phyloP scores from a whole-genome alignment of 2,329 filamentous ascomycete genomes.

The Colletotrichum godetiae region DNA sequence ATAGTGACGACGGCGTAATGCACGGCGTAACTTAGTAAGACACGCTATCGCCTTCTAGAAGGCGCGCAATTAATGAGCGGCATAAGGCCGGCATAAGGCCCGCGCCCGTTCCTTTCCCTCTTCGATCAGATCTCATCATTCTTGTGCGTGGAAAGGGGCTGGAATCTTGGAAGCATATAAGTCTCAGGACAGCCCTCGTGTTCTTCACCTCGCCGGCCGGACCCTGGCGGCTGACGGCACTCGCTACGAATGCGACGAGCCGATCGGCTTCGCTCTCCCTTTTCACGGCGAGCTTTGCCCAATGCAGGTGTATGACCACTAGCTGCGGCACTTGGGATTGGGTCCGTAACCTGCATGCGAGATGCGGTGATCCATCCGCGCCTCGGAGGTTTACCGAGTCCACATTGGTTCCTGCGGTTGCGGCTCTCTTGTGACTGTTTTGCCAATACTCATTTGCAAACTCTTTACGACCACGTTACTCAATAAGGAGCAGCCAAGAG shows the following conservation, averaged over 20 bases:
- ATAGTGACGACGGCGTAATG: not conserved
- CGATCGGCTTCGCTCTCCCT: slow-evolving; percentile 20
- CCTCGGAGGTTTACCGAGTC: slow-evolving; percentile 29
- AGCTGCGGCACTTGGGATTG: slow-evolving; percentile 19
- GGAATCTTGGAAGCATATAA: not conserved
- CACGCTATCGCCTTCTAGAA: not conserved
- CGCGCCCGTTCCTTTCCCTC: not conserved
- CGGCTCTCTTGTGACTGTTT: not conserved
- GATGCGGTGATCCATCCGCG: slow-evolving; percentile 30
- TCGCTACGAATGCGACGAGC: slow-evolving; percentile 5
- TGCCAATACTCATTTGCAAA: slow-evolving; percentile 10
- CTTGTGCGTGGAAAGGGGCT: not conserved
- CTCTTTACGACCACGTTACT: slow-evolving; percentile 15
- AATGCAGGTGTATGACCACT: not conserved
- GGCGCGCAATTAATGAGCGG: not conserved
- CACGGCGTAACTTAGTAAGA: not conserved
- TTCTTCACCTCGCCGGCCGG: not conserved
- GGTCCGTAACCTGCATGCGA: slow-evolving; percentile 12
- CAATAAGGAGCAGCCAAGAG: slow-evolving; percentile 19
- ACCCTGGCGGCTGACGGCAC: not conserved
- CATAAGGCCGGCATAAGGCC: not conserved
- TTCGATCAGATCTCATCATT: not conserved
- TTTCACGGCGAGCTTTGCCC: slow-evolving; percentile 16
- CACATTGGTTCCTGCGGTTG: not conserved
- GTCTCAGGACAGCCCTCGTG: not conserved